A percentile compares a stretch with the other conserved stretches of the same genome.
Evolutionary conservation across 768 basidiomycete species (phyloP).

Genomic region (Kwoniella sp.): DNA sequence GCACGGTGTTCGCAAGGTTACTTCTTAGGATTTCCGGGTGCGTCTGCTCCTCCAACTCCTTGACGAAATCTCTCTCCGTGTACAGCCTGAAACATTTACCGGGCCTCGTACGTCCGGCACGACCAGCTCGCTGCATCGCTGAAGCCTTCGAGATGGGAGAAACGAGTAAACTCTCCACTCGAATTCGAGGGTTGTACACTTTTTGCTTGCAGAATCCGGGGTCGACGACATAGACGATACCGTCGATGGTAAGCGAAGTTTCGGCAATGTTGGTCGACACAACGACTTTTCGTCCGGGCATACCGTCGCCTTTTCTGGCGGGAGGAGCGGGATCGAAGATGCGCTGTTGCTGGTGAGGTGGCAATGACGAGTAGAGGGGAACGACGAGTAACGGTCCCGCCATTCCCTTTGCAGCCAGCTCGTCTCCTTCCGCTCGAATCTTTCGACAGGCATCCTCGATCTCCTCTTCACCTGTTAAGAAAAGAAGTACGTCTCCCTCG

Average conservation of each 20-base stretch:
- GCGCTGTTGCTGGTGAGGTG: conserved; percentile 89
- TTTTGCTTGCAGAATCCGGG: conserved; percentile 98
- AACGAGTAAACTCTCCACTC: conserved; percentile 90
- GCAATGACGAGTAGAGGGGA: conserved; percentile 92
- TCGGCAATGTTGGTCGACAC: conserved; percentile 97
- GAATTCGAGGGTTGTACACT: conserved; percentile 95
- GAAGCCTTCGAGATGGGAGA: conserved; percentile 96
- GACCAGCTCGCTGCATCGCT: conserved; percentile 92
- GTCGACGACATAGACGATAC: conserved; percentile 99
- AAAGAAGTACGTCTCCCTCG: conserved; percentile 86
- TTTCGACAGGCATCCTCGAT: conserved; percentile 95
- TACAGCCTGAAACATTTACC: conserved; percentile 97
- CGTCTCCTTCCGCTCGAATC: conserved; percentile 87
- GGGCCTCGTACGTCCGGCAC: conserved; percentile 91
- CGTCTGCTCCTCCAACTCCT: conserved; percentile 93
- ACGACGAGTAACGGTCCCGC: conserved; percentile 88
- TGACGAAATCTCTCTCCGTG: conserved; percentile 96
- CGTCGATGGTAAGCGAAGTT: conserved; percentile 95
- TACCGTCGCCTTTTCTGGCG: conserved; percentile 66
- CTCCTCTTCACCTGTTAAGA: conserved; percentile 97
- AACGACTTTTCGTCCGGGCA: conserved; percentile 89
- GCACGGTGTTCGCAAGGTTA: conserved; percentile 88
- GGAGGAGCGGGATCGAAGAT: conserved; percentile 90
- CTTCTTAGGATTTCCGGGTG: conserved; percentile 93
- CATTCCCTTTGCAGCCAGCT: conserved; percentile 64